Evolutionary conservation across 2,329 filamentous ascomycete species (phyloP), one percentile per base, ranked within the genome.

Genomic region (Apiospora kogelbergensis): DNA sequence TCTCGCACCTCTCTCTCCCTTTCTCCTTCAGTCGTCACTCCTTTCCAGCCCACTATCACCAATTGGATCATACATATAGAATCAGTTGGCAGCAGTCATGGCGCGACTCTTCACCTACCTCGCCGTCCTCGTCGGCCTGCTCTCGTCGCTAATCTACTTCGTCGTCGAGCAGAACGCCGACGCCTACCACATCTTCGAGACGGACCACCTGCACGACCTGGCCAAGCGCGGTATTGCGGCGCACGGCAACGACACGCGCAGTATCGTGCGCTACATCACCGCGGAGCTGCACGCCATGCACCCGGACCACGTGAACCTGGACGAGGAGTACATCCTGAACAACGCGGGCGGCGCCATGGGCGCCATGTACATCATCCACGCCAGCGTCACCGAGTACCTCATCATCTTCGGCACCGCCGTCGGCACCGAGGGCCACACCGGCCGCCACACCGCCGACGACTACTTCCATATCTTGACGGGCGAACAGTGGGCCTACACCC

Each of bases 271-370:
- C 72, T 90, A 87, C 81, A 94, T 97, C 73, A 89, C 93, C 66
- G 77, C 82, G 70, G 90, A 93, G 81, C 85, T 97, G 68, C 83
- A 84, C 73, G 82, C 83, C 73, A 86, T 85, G 75, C 74, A 82
- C 78, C 78, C 81, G 66, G 74, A 76, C 65, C 82, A 93, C 80
- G 77, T 95, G 77, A 94, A 92, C 82, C 78, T 88, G 68, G 83
- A 91, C 70, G 89, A 95, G 82, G 91, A 95, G 80, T 97, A 93
- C 93, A 86, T 97, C 63, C 95, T 97, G 76, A 97, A 97, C 85
- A 97, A 97, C 77, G 93, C 93, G 66, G 94, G 94, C 67, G 94
- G 94, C 72, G 93, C 93, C 67, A 97, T 97, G 94, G 94, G 94
- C 68, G 92, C 88, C 76, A 96, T 97, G 94, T 94, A 93, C 80